A percentile compares a stretch with the other conserved stretches of the same genome.
These are phyloP conservation scores for Termitomyces sp. DNA, from an alignment of 1,284 basidiomycete species.

Conservation along the genomic window DNA sequence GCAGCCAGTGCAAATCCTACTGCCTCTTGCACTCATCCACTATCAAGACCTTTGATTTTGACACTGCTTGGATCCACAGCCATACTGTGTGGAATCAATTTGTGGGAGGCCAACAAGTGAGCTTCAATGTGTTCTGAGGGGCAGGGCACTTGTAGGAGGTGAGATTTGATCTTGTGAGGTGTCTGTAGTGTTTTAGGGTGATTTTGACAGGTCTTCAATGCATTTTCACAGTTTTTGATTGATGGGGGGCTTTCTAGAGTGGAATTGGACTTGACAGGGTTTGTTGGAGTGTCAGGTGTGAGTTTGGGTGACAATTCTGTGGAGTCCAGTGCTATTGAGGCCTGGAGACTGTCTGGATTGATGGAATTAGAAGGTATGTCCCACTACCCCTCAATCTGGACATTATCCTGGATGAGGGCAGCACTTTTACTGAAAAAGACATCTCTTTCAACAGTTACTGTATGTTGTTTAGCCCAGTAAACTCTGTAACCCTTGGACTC, in stretches of 20 bases:
- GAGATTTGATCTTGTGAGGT: neutral
- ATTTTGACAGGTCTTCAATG: neutral
- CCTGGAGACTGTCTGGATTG: neutral
- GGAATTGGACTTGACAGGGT: neutral
- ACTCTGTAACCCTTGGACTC: neutral
- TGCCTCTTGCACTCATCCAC: neutral
- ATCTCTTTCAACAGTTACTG: neutral
- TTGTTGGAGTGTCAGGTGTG: neutral
- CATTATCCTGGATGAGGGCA: too few relatives aligned
- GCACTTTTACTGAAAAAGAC: neutral
- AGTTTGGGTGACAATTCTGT: neutral
- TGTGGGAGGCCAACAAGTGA: constrained; percentile 1
- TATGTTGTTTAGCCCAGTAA: neutral
- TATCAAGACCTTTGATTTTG: neutral
- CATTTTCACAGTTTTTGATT: neutral
- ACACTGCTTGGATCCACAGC: neutral
- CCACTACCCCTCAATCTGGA: neutral
- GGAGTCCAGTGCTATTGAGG: neutral
- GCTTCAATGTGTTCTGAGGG: neutral
- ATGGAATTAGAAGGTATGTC: neutral
- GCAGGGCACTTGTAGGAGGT: neutral
- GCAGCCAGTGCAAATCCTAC: neutral
- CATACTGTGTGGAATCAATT: neutral
- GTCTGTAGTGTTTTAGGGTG: neutral
- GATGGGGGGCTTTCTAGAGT: too few relatives aligned